These are phyloP conservation scores for Ustilago hordei DNA, from an alignment of 1,284 basidiomycete species.

Conservation along the genomic window DNA sequence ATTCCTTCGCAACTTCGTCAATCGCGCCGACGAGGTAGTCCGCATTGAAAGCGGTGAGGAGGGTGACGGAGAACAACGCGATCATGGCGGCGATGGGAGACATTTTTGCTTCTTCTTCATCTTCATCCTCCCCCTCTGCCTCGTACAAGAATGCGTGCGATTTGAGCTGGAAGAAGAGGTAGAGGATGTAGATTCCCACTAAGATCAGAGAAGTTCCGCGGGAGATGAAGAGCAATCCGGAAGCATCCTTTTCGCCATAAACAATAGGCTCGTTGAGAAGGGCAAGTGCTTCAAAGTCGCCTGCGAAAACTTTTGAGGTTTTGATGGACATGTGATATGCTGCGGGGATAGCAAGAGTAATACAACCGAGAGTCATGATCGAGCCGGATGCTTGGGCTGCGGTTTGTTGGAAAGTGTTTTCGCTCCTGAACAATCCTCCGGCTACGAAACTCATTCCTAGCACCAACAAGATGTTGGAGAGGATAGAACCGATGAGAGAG, in stretches of 20 bases:
- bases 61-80: conserved; percentile 60
- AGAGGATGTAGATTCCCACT: conserved; percentile 83
- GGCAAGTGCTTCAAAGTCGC: conserved; percentile 49
- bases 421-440: conserved; percentile 66
- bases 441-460: conserved; percentile 66
- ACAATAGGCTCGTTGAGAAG: conserved; percentile 32
- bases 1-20: conserved; percentile 66
- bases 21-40: conserved; percentile 70
- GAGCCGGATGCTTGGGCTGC: conserved; percentile 66
- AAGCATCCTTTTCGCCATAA: conserved; percentile 22
- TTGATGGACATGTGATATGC: conserved; percentile 75
- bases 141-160: conserved; percentile 67
- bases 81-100: conserved; percentile 62
- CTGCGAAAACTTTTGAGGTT: conserved; percentile 63
- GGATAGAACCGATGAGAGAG: conserved; percentile 65
- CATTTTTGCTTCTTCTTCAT: conserved; percentile 65
- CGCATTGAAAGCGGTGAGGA: conserved; percentile 66
- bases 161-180: conserved; percentile 71
- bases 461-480: conserved; percentile 67
- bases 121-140: conserved; percentile 56
- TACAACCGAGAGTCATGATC: conserved; percentile 88
- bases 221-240: conserved; percentile 66
- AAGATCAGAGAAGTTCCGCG: conserved; percentile 73
- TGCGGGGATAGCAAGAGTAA: conserved; percentile 91
- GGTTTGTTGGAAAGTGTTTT: conserved; percentile 67